Conservation (phyloP, 2,329 filamentous ascomycete species). For the Dothidotthia symphoricarpi region DNA sequence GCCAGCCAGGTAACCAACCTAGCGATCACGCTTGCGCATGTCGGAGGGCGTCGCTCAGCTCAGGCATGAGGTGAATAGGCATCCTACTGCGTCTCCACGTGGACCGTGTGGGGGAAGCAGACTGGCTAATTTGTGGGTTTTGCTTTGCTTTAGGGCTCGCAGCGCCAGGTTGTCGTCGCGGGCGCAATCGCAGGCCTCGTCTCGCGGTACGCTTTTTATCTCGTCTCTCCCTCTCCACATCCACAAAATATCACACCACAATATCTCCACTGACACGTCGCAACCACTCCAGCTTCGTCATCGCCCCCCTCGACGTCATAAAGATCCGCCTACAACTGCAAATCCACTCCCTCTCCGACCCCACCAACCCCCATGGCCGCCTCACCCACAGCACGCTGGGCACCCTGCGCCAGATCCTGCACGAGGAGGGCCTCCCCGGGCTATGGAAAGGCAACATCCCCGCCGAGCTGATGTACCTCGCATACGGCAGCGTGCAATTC, state of each 20-base stretch:
- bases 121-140: too few species aligned
- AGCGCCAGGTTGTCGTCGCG: slow-evolving; percentile 63
- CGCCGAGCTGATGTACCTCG: slow-evolving; percentile 89
- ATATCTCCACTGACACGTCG: too few species aligned
- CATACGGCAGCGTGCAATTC: slow-evolving; percentile 88
- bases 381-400: slow-evolving; percentile 72
- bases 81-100: too few species aligned
- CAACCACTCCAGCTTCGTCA: slow-evolving; percentile 83
- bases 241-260: too few species aligned
- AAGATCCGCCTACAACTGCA: slow-evolving; percentile 98
- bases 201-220: slow-evolving; percentile 62
- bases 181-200: slow-evolving; percentile 78
- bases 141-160: slow-evolving; percentile 55
- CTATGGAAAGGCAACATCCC: slow-evolving; percentile 99
- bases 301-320: slow-evolving; percentile 93
- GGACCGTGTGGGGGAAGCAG: background rate
- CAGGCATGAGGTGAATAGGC: slow-evolving; percentile 68
- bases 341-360: slow-evolving; percentile 77
- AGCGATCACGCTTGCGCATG: slow-evolving; percentile 55
- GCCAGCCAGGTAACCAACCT: background rate
- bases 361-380: slow-evolving; percentile 50
- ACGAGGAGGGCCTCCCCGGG: slow-evolving; percentile 75
- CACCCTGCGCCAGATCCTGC: slow-evolving; percentile 73
- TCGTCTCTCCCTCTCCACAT: background rate
- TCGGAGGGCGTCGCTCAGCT: slow-evolving; percentile 62